Conservation (phyloP, 306 rosid genomes). For the Cotoneaster glaucophyllus region DNA sequence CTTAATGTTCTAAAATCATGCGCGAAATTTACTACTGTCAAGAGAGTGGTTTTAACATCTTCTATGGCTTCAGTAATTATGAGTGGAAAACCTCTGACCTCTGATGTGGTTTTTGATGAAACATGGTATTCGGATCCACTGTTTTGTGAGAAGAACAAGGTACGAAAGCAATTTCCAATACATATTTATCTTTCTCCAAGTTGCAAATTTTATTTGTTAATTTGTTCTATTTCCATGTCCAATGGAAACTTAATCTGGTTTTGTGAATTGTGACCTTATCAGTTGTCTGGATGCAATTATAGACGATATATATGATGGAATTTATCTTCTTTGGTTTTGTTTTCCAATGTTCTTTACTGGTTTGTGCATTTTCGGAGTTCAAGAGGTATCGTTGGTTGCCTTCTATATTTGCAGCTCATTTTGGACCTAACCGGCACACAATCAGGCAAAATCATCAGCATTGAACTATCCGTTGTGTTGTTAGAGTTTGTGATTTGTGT, state of each 20-base stretch:
- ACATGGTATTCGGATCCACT: constrained; percentile 24
- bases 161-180: not conserved
- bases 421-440: not conserved
- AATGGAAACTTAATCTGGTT: not conserved
- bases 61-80: not conserved
- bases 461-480: not conserved
- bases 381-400: not conserved
- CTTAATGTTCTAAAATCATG: no score
- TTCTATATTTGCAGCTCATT: not conserved
- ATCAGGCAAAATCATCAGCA: not conserved
- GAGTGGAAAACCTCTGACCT: constrained; percentile 7
- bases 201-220: not conserved
- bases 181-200: not conserved
- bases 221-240: not conserved
- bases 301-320: not conserved
- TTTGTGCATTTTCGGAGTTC: not conserved
- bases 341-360: not conserved
- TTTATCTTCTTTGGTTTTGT: not conserved
- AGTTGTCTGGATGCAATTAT: not conserved
- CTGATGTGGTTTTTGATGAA: constrained; percentile 19
- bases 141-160: constrained; percentile 14
- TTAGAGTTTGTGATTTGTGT: no score
- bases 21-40: no score
- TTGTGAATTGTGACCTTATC: not conserved
- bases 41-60: no score